Base-by-base conservation (phyloP, 305 asterid species). In the Fraxinus platypoda region DNA sequence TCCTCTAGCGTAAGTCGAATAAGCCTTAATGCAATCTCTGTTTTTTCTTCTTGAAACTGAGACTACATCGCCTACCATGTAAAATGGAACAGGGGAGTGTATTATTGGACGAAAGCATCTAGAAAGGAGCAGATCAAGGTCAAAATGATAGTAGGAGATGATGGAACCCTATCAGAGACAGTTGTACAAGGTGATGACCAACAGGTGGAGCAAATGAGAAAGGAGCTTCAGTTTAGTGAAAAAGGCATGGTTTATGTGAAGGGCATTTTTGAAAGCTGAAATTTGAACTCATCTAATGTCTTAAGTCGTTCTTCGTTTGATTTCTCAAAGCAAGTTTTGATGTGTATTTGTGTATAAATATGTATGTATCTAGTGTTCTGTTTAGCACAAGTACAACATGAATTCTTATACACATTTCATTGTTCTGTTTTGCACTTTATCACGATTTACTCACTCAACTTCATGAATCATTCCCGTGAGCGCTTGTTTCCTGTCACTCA, bases 111-210 rank as follows among this genome's bases (percentile, higher is more conserved):
- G 49, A 91, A 92, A 78, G 98, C 99, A 37, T 93, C 98, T 0
- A 87, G 99, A 72, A 95, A 93, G 92, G 99, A 95, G 91, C 92
- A 94, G 91, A 90, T 95, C 70, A 90, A 92, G 94, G 98, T 95
- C 79, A 94, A 90, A 81, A 88, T 95, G 91, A 77, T 81, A 49
- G 88, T 95, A 52, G 95, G 73, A 12, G 92, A 95, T 0, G 91
- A 93, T 28, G 97, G 97, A 70, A 90, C 76, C 43, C 77, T 94
- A 75, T 88, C 93, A 1, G 98, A 95, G 86, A 86, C 94, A 28
- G 54, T 90, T 34, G 97, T 93, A 46, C 57, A 46, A 46, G 57
- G 57, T 46, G 19, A 46, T 76, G 99, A 95, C 77, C 93, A 89
- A 82, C 97, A 94, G 82, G 92, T 95, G n/a, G 98, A 94, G 88